Base-by-base conservation (phyloP, 2,329 filamentous ascomycete genomes). In the Byssochlamys sp. region DNA sequence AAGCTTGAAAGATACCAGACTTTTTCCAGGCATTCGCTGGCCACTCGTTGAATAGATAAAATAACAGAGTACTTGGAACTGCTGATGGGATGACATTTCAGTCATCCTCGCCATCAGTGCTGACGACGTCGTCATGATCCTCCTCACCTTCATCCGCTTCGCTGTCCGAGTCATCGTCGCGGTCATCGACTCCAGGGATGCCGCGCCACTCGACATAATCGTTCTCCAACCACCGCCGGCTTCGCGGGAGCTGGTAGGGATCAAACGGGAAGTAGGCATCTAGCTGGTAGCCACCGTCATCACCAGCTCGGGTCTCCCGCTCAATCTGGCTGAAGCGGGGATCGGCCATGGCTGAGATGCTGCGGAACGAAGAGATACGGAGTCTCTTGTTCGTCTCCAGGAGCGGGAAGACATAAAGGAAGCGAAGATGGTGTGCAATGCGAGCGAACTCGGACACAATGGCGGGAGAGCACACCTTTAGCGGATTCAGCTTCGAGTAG, bases 181-280 rank as follows among this genome's bases (percentile, higher is more conserved):
- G 80, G 26, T 80, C 80, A 58, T 86, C 81, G 10, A 91, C 74
- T 0, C 88, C 89, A 0, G 85, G 84, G 35, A 95, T 83, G 4
- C 85, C 82, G 61, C 84, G 83, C 89, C 90, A 96, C 54, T 86
- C 80, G 29, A 92, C 81, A 68, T 96, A 96, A 68, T 95, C 88
- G 24, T 83, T 81, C 61, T 91, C 87, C 11, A 99, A 76, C 95
- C 94, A 97, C 59, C 85, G 82, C 73, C 89, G 90, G 71, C 91
- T 96, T 63, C 85, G 79, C 0, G 91, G 91, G 54, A 99, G 78
- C 67, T 92, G 88, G 72, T 97, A 99, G 2, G 95, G 95, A 69
- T 99, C 94, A 67, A 99, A 99, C 0, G 94, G 94, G 68, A 97
- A 99, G 71, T 95, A 96, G 0, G 91, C 89, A 65, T 97, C 91